These are phyloP conservation scores for Fusarium redolens DNA, from an alignment of 2,329 filamentous ascomycete species.

Conservation along the genomic window DNA sequence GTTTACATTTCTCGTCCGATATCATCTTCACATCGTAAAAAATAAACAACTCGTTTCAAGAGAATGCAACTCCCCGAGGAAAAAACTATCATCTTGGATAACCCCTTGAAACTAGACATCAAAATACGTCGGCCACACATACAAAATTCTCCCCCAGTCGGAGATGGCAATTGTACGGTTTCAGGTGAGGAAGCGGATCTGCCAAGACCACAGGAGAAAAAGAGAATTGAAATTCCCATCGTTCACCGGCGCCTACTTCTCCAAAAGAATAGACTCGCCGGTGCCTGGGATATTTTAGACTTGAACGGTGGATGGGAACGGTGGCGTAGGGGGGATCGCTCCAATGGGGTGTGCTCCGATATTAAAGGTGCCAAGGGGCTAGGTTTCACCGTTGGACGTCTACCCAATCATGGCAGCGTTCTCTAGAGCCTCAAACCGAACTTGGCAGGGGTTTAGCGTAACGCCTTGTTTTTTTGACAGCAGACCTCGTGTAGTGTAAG, in stretches of 20 bases:
- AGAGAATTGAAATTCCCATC: background rate
- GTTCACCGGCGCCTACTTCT: slow-evolving; percentile 13
- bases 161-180: slow-evolving; percentile 24
- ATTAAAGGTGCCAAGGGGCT: slow-evolving; percentile 30
- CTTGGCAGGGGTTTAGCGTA: slow-evolving; percentile 3
- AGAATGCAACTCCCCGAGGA: slow-evolving; percentile 1
- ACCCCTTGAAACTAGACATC: slow-evolving; percentile 25
- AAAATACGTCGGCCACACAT: background rate
- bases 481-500: slow-evolving; percentile 13
- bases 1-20: slow-evolving; percentile 16
- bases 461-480: slow-evolving; percentile 23
- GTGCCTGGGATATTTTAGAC: background rate
- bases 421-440: slow-evolving; percentile 38
- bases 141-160: slow-evolving; percentile 33
- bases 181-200: slow-evolving; percentile 28
- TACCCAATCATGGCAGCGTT: slow-evolving; percentile 24
- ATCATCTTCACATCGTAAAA: background rate
- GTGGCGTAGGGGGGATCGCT: background rate
- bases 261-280: slow-evolving; percentile 1
- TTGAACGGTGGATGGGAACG: background rate
- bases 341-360: slow-evolving; percentile 30
- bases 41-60: slow-evolving; percentile 16
- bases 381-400: slow-evolving; percentile 27
- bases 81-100: background rate
- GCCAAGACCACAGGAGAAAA: background rate